Evolutionary conservation across 306 rosid genomes (phyloP).

Genomic region (apple (Malus domestica)): DNA sequence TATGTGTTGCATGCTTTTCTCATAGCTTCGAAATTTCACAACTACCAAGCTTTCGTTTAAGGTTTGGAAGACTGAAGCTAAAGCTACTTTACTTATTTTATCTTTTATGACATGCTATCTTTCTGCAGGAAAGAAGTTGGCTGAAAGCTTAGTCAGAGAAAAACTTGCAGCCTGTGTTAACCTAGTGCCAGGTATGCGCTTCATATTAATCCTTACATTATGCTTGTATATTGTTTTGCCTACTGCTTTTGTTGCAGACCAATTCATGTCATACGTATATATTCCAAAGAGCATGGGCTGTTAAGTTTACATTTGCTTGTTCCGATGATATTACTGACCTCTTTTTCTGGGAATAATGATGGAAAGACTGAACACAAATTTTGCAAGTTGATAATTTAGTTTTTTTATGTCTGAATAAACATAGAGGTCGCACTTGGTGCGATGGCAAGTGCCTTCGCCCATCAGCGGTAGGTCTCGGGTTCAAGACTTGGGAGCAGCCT

Average conservation of each 20-base stretch:
- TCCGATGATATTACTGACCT: not conserved
- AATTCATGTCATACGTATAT: not conserved
- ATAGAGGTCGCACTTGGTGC: not conserved
- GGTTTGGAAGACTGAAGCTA: not conserved
- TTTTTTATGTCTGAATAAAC: not conserved
- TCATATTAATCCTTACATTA: not conserved
- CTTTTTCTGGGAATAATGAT: not conserved
- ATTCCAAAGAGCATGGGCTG: not conserved
- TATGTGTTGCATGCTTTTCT: not conserved
- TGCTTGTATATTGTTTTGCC: not conserved
- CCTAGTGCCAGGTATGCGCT: constrained; percentile 65
- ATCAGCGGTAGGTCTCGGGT: too few relatives aligned
- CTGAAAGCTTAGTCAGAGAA: constrained; percentile 76
- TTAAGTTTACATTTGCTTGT: not conserved
- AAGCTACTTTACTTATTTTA: not conserved
- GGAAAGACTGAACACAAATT: not conserved
- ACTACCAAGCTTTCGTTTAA: not conserved
- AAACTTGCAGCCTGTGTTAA: constrained; percentile 97
- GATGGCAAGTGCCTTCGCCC: too few relatives aligned
- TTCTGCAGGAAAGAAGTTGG: constrained; percentile 75
- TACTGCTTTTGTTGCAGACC: not conserved
- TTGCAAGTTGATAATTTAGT: not conserved
- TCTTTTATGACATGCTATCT: not conserved
- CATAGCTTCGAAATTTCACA: not conserved
- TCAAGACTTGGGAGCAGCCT: too few relatives aligned